Percentiles rank a stretch among this genome's conserved stretches.
These are phyloP conservation scores for Begonia peltatifolia DNA, from an alignment of 306 rosid genomes.

Conservation along the genomic window DNA sequence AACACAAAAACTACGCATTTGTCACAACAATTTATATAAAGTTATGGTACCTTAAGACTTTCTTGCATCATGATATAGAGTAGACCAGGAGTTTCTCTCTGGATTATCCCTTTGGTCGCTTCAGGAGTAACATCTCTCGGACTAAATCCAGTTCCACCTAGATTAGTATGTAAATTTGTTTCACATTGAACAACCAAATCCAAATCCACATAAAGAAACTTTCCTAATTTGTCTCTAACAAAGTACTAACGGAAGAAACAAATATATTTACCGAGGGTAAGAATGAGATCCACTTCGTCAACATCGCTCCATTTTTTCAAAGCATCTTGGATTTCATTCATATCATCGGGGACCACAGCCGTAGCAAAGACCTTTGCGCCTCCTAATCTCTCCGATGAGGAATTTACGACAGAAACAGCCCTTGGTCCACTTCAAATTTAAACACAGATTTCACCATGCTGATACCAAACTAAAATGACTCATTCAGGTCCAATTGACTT, in stretches of 20 bases:
- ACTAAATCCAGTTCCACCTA: slow-evolving; percentile 91
- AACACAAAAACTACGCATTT: too few relatives aligned
- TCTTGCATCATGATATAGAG: slow-evolving; percentile 78
- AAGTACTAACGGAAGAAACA: not conserved
- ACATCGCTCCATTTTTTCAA: slow-evolving; percentile 66
- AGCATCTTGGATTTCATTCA: slow-evolving; percentile 52
- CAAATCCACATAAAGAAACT: slow-evolving; percentile 2
- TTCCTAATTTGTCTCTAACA: not conserved
- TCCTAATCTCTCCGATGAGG: slow-evolving; percentile 73
- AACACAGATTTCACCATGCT: not conserved
- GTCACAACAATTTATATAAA: too few relatives aligned
- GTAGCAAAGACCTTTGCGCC: slow-evolving; percentile 70
- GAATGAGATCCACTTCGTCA: slow-evolving; percentile 68
- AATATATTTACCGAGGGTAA: slow-evolving; percentile 59
- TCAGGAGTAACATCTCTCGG: slow-evolving; percentile 80
- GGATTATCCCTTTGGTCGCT: slow-evolving; percentile 78
- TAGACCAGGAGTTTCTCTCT: slow-evolving; percentile 90
- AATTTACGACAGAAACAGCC: slow-evolving; percentile 73
- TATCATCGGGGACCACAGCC: slow-evolving; percentile 63
- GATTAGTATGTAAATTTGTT: slow-evolving; percentile 7
- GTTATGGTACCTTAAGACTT: slow-evolving; percentile 59
- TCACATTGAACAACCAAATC: slow-evolving; percentile 6
- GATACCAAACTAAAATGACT: too few relatives aligned
- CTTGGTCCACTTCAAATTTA: slow-evolving; percentile 63
- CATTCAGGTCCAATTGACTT: too few relatives aligned